phyloP scores from a whole-genome alignment of 2,329 filamentous ascomycete genomes.

The Aureobasidium melanogenum region DNA sequence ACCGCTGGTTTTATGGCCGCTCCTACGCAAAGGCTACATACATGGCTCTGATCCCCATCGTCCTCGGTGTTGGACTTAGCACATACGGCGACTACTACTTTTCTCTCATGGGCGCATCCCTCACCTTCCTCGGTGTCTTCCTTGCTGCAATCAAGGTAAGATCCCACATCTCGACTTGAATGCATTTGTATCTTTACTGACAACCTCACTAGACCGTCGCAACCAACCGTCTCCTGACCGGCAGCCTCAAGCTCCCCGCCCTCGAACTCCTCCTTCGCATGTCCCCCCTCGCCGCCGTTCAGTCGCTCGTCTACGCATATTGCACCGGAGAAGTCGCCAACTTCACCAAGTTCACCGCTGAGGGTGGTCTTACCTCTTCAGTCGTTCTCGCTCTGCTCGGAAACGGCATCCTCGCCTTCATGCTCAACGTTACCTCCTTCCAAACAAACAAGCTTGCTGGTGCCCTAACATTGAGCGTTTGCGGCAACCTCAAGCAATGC shows the following conservation, averaged over 20 bases:
- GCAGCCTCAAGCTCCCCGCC: constrained; percentile 47
- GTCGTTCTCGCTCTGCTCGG: constrained; percentile 20
- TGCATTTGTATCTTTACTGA: not conserved
- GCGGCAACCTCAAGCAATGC: constrained; percentile 30
- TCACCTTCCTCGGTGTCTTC: constrained; percentile 30
- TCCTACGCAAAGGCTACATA: constrained; percentile 50
- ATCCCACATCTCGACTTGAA: not conserved
- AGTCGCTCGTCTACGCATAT: constrained; percentile 45
- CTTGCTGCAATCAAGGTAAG: constrained; percentile 35
- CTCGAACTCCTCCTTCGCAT: constrained; percentile 55
- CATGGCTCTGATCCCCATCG: constrained; percentile 51
- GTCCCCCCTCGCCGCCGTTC: constrained; percentile 51
- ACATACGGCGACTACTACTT: constrained; percentile 57
- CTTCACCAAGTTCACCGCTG: constrained; percentile 15
- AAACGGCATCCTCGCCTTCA: constrained; percentile 27
- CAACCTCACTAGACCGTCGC: constrained; percentile 40
- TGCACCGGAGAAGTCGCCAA: constrained; percentile 41
- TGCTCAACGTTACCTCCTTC: constrained; percentile 31
- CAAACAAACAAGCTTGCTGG: constrained; percentile 31
- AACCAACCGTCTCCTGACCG: constrained; percentile 57
- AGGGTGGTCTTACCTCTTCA: constrained; percentile 19
- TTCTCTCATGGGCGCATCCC: constrained; percentile 40
- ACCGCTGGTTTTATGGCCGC: constrained; percentile 47
- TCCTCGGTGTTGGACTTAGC: constrained; percentile 50
- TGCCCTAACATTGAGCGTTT: constrained; percentile 29